Percentiles rank a stretch among this genome's conserved stretches.
These are phyloP conservation scores for Epichloe elymi DNA, from an alignment of 2,329 filamentous ascomycete genomes.

Conservation along the genomic window DNA sequence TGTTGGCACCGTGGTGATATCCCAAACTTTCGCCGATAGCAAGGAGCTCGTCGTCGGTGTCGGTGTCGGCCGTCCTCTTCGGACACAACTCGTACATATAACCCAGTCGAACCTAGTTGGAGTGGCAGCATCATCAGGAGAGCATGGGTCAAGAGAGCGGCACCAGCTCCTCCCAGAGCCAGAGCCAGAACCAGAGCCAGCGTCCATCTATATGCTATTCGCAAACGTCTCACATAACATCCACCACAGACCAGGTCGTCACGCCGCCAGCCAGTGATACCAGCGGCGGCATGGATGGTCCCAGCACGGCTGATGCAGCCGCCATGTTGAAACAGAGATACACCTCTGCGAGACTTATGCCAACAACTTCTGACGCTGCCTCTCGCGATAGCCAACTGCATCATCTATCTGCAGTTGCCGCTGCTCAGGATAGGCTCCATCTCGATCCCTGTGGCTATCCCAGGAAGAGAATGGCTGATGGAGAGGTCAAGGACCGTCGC, in stretches of 20 bases:
- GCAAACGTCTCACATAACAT: constrained; percentile 16
- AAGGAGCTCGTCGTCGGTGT: no score
- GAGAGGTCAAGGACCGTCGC: constrained; percentile 48
- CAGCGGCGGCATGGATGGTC: constrained; percentile 7
- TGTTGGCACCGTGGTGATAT: neutral
- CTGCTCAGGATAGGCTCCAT: constrained; percentile 35
- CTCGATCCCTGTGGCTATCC: constrained; percentile 24
- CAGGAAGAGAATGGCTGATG: constrained; percentile 67
- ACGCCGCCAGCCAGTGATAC: constrained; percentile 17
- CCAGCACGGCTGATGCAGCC: constrained; percentile 9
- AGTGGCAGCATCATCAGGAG: no score
- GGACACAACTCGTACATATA: no score
- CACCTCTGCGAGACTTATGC: neutral
- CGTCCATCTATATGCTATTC: constrained; percentile 11
- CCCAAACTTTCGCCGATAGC: neutral
- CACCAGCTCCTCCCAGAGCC: constrained; percentile 6
- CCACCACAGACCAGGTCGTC: constrained; percentile 14
- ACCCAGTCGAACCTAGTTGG: no score
- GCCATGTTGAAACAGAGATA: constrained; percentile 6
- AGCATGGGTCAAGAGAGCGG: constrained; percentile 1
- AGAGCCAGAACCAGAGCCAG: constrained; percentile 2
- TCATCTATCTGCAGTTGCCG: constrained; percentile 45
- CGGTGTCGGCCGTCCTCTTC: no score
- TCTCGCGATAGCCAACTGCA: constrained; percentile 44
- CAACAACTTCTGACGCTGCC: constrained; percentile 14